phyloP scores from a whole-genome alignment of 495 filamentous ascomycete genomes.

The Penicillium antarcticum region DNA sequence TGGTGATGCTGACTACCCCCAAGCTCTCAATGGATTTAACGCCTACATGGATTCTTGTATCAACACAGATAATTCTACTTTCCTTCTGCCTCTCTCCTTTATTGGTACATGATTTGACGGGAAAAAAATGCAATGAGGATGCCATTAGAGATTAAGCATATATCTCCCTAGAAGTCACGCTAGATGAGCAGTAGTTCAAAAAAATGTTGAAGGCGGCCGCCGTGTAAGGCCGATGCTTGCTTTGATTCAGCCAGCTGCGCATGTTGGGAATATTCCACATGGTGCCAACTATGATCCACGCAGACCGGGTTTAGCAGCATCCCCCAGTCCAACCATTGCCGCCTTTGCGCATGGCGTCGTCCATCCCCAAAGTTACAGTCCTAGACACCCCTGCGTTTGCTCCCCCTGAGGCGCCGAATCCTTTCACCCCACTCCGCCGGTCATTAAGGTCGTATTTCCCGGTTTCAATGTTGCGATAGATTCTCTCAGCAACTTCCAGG shows the following conservation, averaged over 20 bases:
- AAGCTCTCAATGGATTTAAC: background rate
- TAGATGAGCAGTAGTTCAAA: background rate
- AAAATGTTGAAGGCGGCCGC: too few species aligned
- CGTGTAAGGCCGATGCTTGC: too few species aligned
- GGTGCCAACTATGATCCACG: background rate
- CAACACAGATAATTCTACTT: background rate
- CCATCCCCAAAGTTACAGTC: conserved; percentile 56
- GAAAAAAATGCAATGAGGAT: background rate
- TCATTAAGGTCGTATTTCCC: conserved; percentile 95
- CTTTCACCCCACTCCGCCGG: conserved; percentile 89
- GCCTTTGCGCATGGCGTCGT: conserved; percentile 50
- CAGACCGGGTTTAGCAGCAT: conserved; percentile 40
- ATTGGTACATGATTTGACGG: background rate
- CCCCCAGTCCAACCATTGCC: conserved; percentile 41
- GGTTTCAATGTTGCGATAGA: conserved; percentile 91
- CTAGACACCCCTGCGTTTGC: conserved; percentile 36
- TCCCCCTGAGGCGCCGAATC: conserved; percentile 54
- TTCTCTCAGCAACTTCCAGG: conserved; percentile 85
- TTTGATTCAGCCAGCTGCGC: too few species aligned
- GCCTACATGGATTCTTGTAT: conserved; percentile 1
- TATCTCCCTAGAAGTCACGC: background rate
- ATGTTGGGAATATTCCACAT: too few species aligned
- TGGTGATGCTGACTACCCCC: background rate
- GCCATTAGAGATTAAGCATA: background rate
- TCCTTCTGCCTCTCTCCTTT: background rate